Evolutionary conservation across 768 basidiomycete genomes (phyloP).

Genomic region (Termitomyces sp.): DNA sequence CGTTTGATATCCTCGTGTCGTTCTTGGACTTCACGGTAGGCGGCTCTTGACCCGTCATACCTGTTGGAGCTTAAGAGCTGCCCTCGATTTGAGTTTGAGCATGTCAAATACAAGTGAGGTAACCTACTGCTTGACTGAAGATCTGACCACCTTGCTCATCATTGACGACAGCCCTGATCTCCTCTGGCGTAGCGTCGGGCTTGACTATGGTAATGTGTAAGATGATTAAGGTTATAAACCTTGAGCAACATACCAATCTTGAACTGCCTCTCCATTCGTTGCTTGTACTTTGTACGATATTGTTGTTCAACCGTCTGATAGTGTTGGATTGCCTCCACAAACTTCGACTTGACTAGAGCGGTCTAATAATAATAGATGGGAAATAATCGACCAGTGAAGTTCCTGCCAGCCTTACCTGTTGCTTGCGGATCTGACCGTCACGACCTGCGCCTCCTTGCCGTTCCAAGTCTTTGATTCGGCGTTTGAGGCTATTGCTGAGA

Average conservation of each 20-base stretch:
- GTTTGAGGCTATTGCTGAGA: constrained; percentile 66
- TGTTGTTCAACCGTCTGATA: constrained; percentile 84
- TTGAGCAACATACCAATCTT: constrained; percentile 61
- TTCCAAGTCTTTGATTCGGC: constrained; percentile 69
- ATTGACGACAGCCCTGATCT: constrained; percentile 83
- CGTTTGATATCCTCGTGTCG: constrained; percentile 94
- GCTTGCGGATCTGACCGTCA: constrained; percentile 71
- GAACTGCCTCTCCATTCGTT: constrained; percentile 82
- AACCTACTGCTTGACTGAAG: constrained; percentile 80
- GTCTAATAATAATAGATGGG: constrained; percentile 34
- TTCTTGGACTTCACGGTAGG: constrained; percentile 96
- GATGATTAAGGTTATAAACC: not conserved
- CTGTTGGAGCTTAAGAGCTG: constrained; percentile 88
- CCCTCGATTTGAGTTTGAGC: constrained; percentile 9
- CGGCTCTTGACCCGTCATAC: constrained; percentile 85
- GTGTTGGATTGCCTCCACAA: constrained; percentile 81
- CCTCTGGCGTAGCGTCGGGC: constrained; percentile 88
- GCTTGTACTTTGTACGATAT: constrained; percentile 74
- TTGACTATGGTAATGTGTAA: constrained; percentile 53
- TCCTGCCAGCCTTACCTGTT: constrained; percentile 50
- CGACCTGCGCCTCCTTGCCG: constrained; percentile 61
- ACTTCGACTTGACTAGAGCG: constrained; percentile 67
- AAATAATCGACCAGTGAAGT: not conserved
- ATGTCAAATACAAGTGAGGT: not conserved
- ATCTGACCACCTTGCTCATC: constrained; percentile 81